Conservation (phyloP, 1,284 basidiomycete genomes). For the Moniliella sp. region DNA sequence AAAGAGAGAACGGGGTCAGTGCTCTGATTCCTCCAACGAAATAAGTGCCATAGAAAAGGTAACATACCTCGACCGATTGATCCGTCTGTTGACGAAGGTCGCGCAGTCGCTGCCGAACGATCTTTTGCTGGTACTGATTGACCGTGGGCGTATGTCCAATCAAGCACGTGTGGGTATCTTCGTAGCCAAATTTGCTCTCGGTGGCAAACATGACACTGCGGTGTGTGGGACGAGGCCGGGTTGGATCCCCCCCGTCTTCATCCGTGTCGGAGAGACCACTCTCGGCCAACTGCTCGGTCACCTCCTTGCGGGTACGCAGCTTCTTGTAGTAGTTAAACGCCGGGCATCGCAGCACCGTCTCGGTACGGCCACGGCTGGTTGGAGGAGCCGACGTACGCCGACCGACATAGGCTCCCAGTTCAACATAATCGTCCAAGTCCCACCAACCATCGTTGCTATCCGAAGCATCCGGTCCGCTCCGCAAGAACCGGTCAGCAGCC, state of each 20-base stretch:
- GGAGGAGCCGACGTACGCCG: conserved; percentile 37
- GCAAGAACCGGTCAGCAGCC: conserved; percentile 10
- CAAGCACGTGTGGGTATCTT: conserved; percentile 64
- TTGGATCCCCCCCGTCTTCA: not conserved
- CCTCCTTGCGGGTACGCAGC: conserved; percentile 11
- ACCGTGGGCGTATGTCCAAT: no score
- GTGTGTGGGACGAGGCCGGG: not conserved
- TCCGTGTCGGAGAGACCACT: conserved; percentile 1
- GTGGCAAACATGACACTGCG: conserved; percentile 7
- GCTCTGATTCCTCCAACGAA: no score
- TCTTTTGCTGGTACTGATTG: no score
- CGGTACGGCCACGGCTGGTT: conserved; percentile 38
- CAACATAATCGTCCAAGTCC: conserved; percentile 52
- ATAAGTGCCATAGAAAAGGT: no score
- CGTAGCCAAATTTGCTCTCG: conserved; percentile 59
- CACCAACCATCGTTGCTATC: not conserved
- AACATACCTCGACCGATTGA: no score
- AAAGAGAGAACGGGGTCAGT: no score
- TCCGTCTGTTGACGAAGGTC: no score
- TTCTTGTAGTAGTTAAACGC: conserved; percentile 52
- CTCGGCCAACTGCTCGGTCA: no score
- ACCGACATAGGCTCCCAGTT: conserved; percentile 47
- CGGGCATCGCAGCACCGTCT: conserved; percentile 41
- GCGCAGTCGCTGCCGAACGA: conserved; percentile 57
- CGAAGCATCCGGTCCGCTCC: not conserved